Base-by-base conservation (phyloP, 306 rosid species). In the Ziziphus jujuba region DNA sequence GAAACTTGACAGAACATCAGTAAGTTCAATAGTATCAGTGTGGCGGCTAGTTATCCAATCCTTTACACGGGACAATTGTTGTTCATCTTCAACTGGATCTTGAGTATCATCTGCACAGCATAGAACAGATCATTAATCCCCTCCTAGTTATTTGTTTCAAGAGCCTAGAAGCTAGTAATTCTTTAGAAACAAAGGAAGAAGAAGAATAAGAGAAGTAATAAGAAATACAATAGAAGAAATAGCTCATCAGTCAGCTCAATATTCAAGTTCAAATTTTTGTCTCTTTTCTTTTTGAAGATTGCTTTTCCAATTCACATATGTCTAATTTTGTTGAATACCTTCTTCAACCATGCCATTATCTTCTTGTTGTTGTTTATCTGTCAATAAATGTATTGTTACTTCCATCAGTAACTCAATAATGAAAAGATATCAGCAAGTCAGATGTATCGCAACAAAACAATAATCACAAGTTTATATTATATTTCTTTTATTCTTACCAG, bases 71-170 rank as follows among this genome's bases (percentile, higher is more conserved):
- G 83, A 72, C 52, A 72, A 44, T 71, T 90, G 96, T 49, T 85
- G 87, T 64, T 83, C 95, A 86, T 90, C 90, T 81, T 88, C 96
- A 72, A 74, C 74, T 17, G 95, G 87, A 56, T 86, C 95, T 69
- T 93, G 96, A 53, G 97, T 93, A 75, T 77, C 73, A 56, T 93
- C 97, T 93, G 77, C 66, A 63, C 44, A 72, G 17, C 28, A 64
- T 23, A 81, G 16, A 57, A 75, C n/a, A 43, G 23, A 17, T 66
- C 12, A 13, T 28, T 57, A 54, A 35, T 40, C 2, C 17, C 24
- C 43, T 28, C 5, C 62, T 65, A 56, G 34, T 51, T n/a, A 50
- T 68, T n/a, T 52, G 50, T 65, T 22, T 57, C n/a, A 24, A 25
- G 51, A 28, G 51, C 15, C 73, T 22, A 22, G 51, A 45, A 73